Evolutionary conservation across 164 flowering plant genomes (phyloP).

Genomic region (Amborella trichopoda): DNA sequence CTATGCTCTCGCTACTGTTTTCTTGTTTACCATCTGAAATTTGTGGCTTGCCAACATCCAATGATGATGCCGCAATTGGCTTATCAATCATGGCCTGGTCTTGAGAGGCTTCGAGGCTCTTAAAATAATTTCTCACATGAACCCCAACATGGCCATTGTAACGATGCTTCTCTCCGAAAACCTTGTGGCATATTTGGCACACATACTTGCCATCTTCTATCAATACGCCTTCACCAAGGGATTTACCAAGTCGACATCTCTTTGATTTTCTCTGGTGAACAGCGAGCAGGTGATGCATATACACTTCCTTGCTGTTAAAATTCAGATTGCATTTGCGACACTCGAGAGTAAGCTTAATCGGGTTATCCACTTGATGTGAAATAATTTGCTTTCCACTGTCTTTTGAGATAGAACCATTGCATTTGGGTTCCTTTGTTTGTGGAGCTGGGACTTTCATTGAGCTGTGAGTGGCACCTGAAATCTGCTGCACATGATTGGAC

Average conservation of each 20-base stretch:
- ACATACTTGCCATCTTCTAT: slow-evolving; percentile 60
- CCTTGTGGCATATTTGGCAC: slow-evolving; percentile 75
- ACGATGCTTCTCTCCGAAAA: slow-evolving; percentile 52
- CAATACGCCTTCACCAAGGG: slow-evolving; percentile 64
- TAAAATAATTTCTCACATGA: slow-evolving; percentile 49
- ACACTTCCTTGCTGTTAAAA: slow-evolving; percentile 60
- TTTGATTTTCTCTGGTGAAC: slow-evolving; percentile 52
- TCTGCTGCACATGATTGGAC: no score
- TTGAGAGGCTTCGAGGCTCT: slow-evolving; percentile 26
- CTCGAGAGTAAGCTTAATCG: slow-evolving; percentile 51
- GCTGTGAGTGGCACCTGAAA: no score
- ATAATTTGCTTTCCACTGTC: slow-evolving; percentile 17
- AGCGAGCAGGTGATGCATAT: slow-evolving; percentile 55
- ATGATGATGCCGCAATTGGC: slow-evolving; percentile 15
- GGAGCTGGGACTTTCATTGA: no score
- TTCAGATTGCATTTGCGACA: slow-evolving; percentile 58
- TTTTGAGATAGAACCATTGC: slow-evolving; percentile 11
- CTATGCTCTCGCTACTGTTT: slow-evolving; percentile 2
- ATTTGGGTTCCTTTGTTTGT: no score
- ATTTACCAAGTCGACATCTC: slow-evolving; percentile 43
- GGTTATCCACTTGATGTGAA: slow-evolving; percentile 11
- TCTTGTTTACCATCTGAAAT: slow-evolving; percentile 2
- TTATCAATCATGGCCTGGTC: slow-evolving; percentile 16
- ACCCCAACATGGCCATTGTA: slow-evolving; percentile 74
- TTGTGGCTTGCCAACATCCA: slow-evolving; percentile 10